Percentiles rank a stretch among this genome's conserved stretches.
Evolutionary conservation across 305 asterid species (phyloP).

Genomic region (Euphrasia arctica): DNA sequence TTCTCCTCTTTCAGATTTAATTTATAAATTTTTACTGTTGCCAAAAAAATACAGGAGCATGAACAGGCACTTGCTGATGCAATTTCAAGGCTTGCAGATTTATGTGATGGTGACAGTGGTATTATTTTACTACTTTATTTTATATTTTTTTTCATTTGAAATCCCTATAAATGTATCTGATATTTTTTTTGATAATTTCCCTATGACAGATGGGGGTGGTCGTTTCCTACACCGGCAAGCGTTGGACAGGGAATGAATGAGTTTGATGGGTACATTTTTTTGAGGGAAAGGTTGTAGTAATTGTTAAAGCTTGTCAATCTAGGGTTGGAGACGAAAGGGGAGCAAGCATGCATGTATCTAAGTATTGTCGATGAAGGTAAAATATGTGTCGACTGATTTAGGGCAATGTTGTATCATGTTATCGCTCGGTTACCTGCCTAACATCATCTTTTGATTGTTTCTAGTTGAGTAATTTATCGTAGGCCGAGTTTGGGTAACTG

Average conservation of each 20-base stretch:
- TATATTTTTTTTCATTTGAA: background rate
- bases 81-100: slow-evolving; percentile 63
- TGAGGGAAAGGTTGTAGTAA: background rate
- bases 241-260: slow-evolving; percentile 34
- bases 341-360: too few species aligned
- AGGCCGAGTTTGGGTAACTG: slow-evolving; percentile 30
- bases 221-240: slow-evolving; percentile 43
- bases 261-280: background rate
- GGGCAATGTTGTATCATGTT: slow-evolving; percentile 31
- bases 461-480: slow-evolving; percentile 30
- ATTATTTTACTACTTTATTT: slow-evolving; percentile 18
- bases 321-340: too few species aligned
- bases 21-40: slow-evolving; percentile 3
- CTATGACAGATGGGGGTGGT: slow-evolving; percentile 41
- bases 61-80: slow-evolving; percentile 82
- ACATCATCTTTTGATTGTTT: slow-evolving; percentile 24
- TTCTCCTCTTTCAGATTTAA: slow-evolving; percentile 15
- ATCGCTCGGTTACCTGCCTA: slow-evolving; percentile 16
- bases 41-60: slow-evolving; percentile 56
- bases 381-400: slow-evolving; percentile 15
- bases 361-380: slow-evolving; percentile 12
- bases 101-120: slow-evolving; percentile 89
- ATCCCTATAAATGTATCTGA: too few species aligned
- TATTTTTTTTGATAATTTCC: too few species aligned
- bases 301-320: background rate